Evolutionary conservation across 768 basidiomycete species (phyloP), one percentile per base, ranked within the genome.

Genomic region (Paxillus ammoniavirescens): DNA sequence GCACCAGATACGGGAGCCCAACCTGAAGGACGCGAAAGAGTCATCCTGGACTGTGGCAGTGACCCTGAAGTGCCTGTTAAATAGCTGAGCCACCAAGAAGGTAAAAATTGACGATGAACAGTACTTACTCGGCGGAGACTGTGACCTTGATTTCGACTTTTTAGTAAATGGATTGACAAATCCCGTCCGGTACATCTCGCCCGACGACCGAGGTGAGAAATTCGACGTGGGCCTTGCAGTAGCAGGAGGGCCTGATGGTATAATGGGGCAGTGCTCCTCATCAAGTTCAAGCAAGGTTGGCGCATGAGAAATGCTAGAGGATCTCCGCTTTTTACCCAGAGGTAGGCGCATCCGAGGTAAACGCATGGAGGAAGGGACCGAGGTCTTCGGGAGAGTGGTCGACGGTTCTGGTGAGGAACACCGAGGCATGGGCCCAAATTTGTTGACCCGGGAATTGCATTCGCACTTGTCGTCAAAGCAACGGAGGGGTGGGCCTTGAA

Each of bases 101-200:
- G 8, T 18, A 33, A 31, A 23, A 21, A 41, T 15, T 30, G 28
- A 33, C 4, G 8, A 37, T 7, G 26, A 6, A 26, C 4, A 14
- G 4, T 28, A 15, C 15, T 61, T 64, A 64, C 62, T 36, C 17
- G 46, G 50, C 30, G 54, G 52, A n/a, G 61, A 63, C 2, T 47
- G 44, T 36, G 62, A 54, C 47, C 52, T 52, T 15, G 63, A 49
- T 40, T 58, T 65, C 7, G 55, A 30, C 28, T 33, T 55, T 37
- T 55, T 68, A 15, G 30, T 45, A 10, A 65, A 60, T 13, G 56
- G 60, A 42, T 55, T 65, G 10, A 50, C 30, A 37, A 57, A 67
- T 28, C 38, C 53, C 21, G 51, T 33, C 8, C 59, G 63, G 30
- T 48, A 54, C 15, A n/a, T 36, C 9, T 55, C 53, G 35, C 49